Evolutionary conservation across 2,329 filamentous ascomycete genomes (phyloP).

Genomic region (Hirsutella minnesotensis): DNA sequence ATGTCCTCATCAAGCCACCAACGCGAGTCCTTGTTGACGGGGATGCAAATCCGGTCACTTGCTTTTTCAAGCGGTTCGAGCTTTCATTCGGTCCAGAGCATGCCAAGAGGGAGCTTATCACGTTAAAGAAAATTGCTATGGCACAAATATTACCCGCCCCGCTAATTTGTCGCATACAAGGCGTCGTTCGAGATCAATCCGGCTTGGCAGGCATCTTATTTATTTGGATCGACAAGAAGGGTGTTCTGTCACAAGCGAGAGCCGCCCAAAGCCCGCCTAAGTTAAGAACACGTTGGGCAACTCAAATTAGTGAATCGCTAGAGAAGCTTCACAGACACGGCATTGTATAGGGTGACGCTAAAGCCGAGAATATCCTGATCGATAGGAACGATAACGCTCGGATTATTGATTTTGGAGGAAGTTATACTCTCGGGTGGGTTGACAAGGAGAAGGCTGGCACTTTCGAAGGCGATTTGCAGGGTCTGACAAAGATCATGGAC

Average conservation of each 20-base stretch:
- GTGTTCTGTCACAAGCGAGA: constrained; percentile 1
- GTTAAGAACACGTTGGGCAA: constrained; percentile 7
- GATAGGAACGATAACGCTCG: constrained; percentile 15
- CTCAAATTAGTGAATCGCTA: constrained; percentile 6
- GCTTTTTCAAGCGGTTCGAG: constrained; percentile 11
- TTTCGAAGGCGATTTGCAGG: no score
- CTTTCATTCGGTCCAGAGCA: constrained; percentile 1
- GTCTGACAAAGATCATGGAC: no score
- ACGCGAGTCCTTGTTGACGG: constrained; percentile 10
- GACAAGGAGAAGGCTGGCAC: no score
- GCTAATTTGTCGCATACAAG: constrained; percentile 9
- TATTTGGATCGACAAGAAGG: neutral
- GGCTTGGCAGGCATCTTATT: constrained; percentile 8
- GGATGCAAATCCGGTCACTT: constrained; percentile 2
- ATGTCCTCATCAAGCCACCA: constrained; percentile 11
- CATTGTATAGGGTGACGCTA: constrained; percentile 19
- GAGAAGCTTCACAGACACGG: constrained; percentile 10
- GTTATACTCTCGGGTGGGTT: no score
- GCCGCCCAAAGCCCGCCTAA: neutral
- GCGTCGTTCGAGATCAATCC: constrained; percentile 8
- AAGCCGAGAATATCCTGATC: constrained; percentile 18
- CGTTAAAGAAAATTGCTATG: constrained; percentile 5
- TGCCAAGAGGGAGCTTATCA: constrained; percentile 5
- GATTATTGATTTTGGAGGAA: no score
- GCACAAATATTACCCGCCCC: constrained; percentile 4